Evolutionary conservation across 164 flowering plant genomes (phyloP), one percentile per base, ranked within the genome.

Genomic region (Magnolia changhungtana): DNA sequence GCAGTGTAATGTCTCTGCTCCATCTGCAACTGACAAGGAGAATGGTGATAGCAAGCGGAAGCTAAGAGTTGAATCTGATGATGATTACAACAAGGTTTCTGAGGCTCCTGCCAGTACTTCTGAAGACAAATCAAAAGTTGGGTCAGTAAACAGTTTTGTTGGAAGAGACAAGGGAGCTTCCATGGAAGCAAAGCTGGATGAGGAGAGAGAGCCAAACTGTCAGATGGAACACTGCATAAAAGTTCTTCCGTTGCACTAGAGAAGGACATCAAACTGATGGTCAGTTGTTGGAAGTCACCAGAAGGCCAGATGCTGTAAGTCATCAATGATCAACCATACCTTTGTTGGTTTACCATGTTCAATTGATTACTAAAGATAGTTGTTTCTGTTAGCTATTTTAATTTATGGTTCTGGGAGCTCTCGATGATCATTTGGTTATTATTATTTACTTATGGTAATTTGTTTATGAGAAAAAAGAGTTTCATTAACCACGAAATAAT

Each of bases 261-360:
- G 14, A 69, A 69, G 71, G 86, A 75, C 50, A 20, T 23, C 0
- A 78, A 61, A 72, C 70, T 72, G 76, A 59, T 75, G 78, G 74
- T 50, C 75, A 81, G 63, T 61, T 45, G 24, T 3, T 81, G 69
- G 89, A 90, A 80, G 87, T 85, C 51, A 80, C 87, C 61, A 81
- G 82, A 78, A 87, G 85, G 74, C 90, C 90, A 61, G 77, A 78
- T 76, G 77, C 69, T 77, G 98, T 90, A 55, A 55, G 18, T 16
- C 61, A 50, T 10, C 8, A 37, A 20, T 16, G 45, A 37, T 37
- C 45, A 37, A 37, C 45, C 45, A 37, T 37, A 37, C 6, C 45
- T 37, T 37, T 37, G 45, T 37, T 37, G 6, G 45, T 37, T 37
- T 37, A 37, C 45, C 45, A 37, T 37, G 45, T 37, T 37, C 45